A percentile compares a stretch with the other conserved stretches of the same genome.
phyloP scores from a whole-genome alignment of 345 rosid species.

The Lumnitzera littorea region DNA sequence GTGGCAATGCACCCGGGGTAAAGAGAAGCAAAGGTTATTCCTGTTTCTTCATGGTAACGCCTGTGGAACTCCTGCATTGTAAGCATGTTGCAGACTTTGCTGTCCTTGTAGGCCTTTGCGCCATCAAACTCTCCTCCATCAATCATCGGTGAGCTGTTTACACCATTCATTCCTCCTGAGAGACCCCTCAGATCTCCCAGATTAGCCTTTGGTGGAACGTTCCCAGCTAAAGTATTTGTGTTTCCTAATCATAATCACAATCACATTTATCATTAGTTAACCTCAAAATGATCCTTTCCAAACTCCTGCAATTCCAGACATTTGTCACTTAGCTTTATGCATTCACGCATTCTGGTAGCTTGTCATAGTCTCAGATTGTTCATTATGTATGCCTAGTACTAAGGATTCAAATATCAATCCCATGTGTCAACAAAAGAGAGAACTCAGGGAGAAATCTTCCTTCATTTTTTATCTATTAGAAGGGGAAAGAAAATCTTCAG shows the following conservation, averaged over 20 bases:
- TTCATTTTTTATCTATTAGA: too few relatives aligned
- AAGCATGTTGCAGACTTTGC: slow-evolving; percentile 97
- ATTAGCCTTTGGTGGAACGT: slow-evolving; percentile 98
- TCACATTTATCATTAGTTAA: too few relatives aligned
- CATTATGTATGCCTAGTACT: too few relatives aligned
- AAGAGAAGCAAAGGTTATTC: slow-evolving; percentile 79
- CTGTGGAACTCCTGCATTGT: slow-evolving; percentile 96
- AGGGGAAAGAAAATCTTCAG: too few relatives aligned
- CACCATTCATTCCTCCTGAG: slow-evolving; percentile 67
- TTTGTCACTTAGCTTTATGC: too few relatives aligned
- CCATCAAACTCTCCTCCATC: slow-evolving; percentile 94
- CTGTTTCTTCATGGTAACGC: slow-evolving; percentile 83
- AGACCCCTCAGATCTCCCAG: slow-evolving; percentile 91
- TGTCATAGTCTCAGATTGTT: too few relatives aligned
- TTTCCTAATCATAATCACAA: slow-evolving; percentile 37
- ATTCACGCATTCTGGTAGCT: too few relatives aligned
- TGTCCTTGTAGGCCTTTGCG: slow-evolving; percentile 97
- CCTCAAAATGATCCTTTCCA: too few relatives aligned
- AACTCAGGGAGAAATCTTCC: too few relatives aligned
- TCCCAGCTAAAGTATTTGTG: slow-evolving; percentile 94
- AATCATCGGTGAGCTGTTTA: slow-evolving; percentile 77
- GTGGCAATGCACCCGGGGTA: slow-evolving; percentile 99
- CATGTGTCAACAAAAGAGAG: too few relatives aligned
- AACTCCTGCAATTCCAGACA: too few relatives aligned
- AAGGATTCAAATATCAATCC: too few relatives aligned